A percentile compares a stretch with the other conserved stretches of the same genome.
Conservation (phyloP, 2,329 filamentous ascomycete species). For the Arthrobotrys musiformis region DNA sequence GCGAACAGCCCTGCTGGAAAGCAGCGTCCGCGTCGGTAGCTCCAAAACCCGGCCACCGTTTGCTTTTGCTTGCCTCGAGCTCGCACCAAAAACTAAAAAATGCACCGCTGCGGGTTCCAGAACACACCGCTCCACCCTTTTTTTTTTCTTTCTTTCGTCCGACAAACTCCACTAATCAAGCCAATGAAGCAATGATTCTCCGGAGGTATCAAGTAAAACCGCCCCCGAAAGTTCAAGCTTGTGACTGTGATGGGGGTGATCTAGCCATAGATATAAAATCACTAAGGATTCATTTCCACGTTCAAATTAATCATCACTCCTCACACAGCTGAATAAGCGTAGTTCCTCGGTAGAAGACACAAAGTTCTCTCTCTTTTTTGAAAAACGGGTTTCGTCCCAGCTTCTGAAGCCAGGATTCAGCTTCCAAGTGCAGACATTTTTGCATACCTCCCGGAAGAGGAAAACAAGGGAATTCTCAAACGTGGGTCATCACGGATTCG, state of each 20-base stretch:
- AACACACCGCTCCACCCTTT: conserved; percentile 3
- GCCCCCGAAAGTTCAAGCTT: conserved; percentile 1
- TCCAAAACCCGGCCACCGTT: conserved; percentile 27
- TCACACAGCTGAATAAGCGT: conserved; percentile 13
- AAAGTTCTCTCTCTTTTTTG: no score
- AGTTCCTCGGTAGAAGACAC: not conserved
- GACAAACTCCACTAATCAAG: conserved; percentile 4
- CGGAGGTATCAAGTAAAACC: conserved; percentile 8
- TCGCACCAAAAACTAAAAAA: not conserved
- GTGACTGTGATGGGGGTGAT: not conserved
- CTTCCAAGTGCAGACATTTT: conserved; percentile 28
- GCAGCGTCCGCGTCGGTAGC: conserved; percentile 27
- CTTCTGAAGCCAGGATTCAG: conserved; percentile 3
- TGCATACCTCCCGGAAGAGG: conserved; percentile 8
- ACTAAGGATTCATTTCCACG: conserved; percentile 1
- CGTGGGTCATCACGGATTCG: conserved; percentile 8
- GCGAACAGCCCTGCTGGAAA: conserved; percentile 5
- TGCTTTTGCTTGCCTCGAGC: not conserved
- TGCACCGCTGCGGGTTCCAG: conserved; percentile 14
- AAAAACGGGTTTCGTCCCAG: not conserved
- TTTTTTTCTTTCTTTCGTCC: conserved; percentile 18
- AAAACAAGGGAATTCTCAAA: conserved; percentile 9
- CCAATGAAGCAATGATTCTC: conserved; percentile 24
- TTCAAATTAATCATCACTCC: conserved; percentile 20
- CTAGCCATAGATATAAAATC: conserved; percentile 7